Evolutionary conservation across 352 stramenopile species (phyloP), one percentile per base, ranked within the genome.

Genomic region (Aphanomyces cochlioides): DNA sequence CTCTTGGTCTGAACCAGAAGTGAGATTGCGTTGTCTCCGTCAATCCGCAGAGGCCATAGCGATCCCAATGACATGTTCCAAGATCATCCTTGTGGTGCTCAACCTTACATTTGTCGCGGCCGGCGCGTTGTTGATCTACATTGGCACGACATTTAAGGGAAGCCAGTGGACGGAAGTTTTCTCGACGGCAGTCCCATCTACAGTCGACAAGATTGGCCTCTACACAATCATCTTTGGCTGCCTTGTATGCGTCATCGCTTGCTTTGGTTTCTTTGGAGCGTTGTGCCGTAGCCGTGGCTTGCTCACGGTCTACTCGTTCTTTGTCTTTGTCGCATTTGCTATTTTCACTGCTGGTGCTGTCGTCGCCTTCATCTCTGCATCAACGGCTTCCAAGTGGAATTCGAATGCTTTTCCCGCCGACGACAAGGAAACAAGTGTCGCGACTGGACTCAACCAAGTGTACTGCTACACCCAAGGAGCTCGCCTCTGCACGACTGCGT

Each of bases 111-210:
- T 95, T 64, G 69, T 95, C 37, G 74, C 76, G 15, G 82, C 77
- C 0, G 88, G 88, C 45, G 78, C 72, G 21, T 39, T 93, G 66
- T 72, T 95, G 38, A 77, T 95, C 63, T 82, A 77, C 36, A 91
- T 92, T 69, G 77, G 79, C 21, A 66, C 50, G 47, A 79, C 75
- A 5, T 75, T 93, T 41, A 76, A 88, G 47, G 77, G 61, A 63
- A 89, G 80, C 36, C 84, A 87, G 13, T 95, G 85, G 84, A 76
- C 82, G 19, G 85, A 95, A 56, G 86, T 85, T 45, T 81, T 95
- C 41, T 73, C 85, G 53, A 80, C 90, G 61, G 54, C 54, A 19
- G 43, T 37, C 10, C 28, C 54, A 7, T 19, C 21, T 1, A 90
- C 93, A 73, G 76, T 74, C 17, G 67, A 76, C 5, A 80, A 79